Base-by-base conservation (phyloP, 176 grass and related monocot species). In the Typha latifolia region DNA sequence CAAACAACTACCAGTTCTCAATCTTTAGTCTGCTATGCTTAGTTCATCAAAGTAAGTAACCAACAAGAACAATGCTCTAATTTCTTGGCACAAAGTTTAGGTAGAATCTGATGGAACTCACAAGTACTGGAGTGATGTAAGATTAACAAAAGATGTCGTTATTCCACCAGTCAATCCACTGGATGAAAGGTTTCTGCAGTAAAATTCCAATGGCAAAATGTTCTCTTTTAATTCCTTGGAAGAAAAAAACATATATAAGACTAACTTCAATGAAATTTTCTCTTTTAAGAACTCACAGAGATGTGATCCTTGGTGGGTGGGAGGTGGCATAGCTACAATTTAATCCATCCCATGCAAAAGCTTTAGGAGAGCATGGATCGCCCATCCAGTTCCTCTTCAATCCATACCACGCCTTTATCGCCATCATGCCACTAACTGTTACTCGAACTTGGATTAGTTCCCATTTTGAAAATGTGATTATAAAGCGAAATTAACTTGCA, bases 351-450 rank as follows among this genome's bases (percentile, higher is more conserved):
- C 86, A 84, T 12, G 72, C 49, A 62, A 71, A 80, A 26, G 31
- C 12, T 71, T 78, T 75, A 12, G 86, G 86, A 51, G 63, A 29
- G 51, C 86, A 89, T 21, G 82, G 86, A 89, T 89, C 86, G 16
- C 78, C 82, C 57, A 70, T 74, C 86, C 86, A 89, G 23, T 89
- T 84, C 48, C 62, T 78, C 34, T 89, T 79, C 43, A 89, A 21
- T 26, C 9, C 0, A 62, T 89, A 89, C 43, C n/a, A 13, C 11
- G 34, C 66, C 76, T 80, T 89, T 71, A 89, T 75, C 4, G 61
- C 78, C 70, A 75, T 26, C 19, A 84, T 84, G 26, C 77, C 85
- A 77, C 47, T 16, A 43, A 84, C 85, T 84, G 62, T 49, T 21
- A 21, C 48, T 34, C 4, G 5, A 5, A 6, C 32, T 34, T 34